Evolutionary conservation across 2,329 filamentous ascomycete genomes (phyloP), one percentile per base, ranked within the genome.

Genomic region (Pseudopyrenochaeta lycopersici): DNA sequence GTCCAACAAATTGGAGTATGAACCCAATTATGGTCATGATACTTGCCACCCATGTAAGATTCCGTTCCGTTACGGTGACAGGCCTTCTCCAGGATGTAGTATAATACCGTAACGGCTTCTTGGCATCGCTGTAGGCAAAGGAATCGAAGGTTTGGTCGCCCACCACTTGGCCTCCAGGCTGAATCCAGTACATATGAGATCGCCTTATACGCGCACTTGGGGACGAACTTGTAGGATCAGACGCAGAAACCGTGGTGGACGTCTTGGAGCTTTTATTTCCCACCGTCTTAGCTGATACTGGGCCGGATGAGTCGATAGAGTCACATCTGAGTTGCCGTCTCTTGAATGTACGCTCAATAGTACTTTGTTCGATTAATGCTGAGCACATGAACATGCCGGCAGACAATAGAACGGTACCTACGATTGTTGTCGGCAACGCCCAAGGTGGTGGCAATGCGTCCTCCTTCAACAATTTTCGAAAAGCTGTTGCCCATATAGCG

Each of bases 111-210:
- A 39, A 6, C 10, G 38, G 15, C 15, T 30, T 38, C 6, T 52
- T 36, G 10, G 30, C 12, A 0, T 59, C 45, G 7, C 40, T 46
- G 27, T 62, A 54, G 2, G 41, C 43, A 42, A 78, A 79, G 1
- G 75, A 60, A 11, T 72, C 69, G 21, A 78, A 76, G 1, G 70
- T 69, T 30, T 78, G 75, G 32, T 78, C 76, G 2, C 76, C 76
- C 3, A 77, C 64, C 11, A 58, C 42, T 15, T 79, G 75, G 1
- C 64, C 61, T 1, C 76, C 76, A 0, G 75, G 76, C 30, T 79
- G 76, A 0, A 78, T 38, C 76, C 23, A 27, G 76, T 78, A 49
- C 15, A 35, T 35, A 12, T 35, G 11, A 35, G 15, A 35, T 12
- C 32, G 23, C 9, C 23, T 4, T 27, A 9, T 4, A 27, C 4